Evolutionary conservation across 345 rosid genomes (phyloP).

Genomic region (Syzygium aqueum): DNA sequence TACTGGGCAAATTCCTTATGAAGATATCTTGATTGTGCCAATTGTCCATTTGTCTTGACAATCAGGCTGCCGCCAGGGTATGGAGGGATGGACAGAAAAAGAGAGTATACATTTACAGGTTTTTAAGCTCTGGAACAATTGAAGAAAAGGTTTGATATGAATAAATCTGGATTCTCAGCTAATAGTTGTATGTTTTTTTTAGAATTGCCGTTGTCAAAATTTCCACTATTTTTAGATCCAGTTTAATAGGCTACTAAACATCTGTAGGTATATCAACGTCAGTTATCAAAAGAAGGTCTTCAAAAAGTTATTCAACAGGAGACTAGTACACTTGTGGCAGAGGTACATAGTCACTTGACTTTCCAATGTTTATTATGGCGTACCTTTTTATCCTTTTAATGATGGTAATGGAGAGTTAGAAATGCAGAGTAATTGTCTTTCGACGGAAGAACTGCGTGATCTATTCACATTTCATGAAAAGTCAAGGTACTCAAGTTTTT

Average conservation of each 20-base stretch:
- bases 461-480: slow-evolving; percentile 72
- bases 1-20: background rate
- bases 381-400: background rate
- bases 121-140: slow-evolving; percentile 92
- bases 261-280: slow-evolving; percentile 91
- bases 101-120: slow-evolving; percentile 92
- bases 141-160: slow-evolving; percentile 76
- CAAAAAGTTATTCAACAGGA: slow-evolving; percentile 87
- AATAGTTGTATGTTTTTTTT: background rate
- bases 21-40: slow-evolving; percentile 10
- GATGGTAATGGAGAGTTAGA: background rate
- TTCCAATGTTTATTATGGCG: background rate
- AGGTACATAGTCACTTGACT: slow-evolving; percentile 31
- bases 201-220: background rate
- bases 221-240: background rate
- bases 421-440: slow-evolving; percentile 70
- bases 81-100: slow-evolving; percentile 99
- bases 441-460: slow-evolving; percentile 81
- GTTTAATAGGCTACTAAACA: background rate
- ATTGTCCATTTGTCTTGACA: slow-evolving; percentile 4
- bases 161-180: background rate
- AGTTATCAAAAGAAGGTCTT: slow-evolving; percentile 99
- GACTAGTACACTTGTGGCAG: slow-evolving; percentile 22
- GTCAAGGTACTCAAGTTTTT: slow-evolving; percentile 36
- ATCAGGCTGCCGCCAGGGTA: slow-evolving; percentile 98